Evolutionary conservation across 257 asterid genomes (phyloP).

Genomic region (Lycium barbarum): DNA sequence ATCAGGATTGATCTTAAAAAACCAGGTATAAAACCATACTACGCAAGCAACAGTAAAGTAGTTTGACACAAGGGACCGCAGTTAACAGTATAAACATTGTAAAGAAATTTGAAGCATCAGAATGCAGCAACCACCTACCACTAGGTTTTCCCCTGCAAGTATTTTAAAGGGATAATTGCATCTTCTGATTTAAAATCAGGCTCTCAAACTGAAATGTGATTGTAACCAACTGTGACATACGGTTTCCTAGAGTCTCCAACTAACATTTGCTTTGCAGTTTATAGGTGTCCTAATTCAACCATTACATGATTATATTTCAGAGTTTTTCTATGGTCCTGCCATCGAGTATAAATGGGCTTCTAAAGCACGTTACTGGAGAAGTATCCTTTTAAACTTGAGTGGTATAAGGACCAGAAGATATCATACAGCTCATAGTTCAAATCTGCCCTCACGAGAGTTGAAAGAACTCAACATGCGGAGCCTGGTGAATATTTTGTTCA

Average conservation of each 20-base stretch:
- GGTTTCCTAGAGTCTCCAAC: conserved; percentile 6
- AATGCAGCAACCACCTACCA: background rate
- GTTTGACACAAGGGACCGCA: background rate
- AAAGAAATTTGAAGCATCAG: conserved; percentile 7
- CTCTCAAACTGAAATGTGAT: background rate
- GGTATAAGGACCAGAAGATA: background rate
- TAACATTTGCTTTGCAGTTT: background rate
- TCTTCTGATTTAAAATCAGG: background rate
- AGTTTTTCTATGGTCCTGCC: too few species aligned
- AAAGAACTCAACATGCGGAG: background rate
- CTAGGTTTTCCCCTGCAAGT: background rate
- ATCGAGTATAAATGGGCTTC: background rate
- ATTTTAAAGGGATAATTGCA: background rate
- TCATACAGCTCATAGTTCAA: background rate
- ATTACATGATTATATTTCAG: background rate
- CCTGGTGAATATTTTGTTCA: background rate
- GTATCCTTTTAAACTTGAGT: background rate
- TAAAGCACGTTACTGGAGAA: background rate
- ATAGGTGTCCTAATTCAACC: background rate
- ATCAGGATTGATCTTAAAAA: background rate
- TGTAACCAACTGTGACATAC: background rate
- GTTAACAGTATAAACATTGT: background rate
- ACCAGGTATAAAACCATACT: background rate
- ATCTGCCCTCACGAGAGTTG: background rate
- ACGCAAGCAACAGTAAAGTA: background rate